phyloP scores from a whole-genome alignment of 164 flowering plant species.

The Litsea cubeba region DNA sequence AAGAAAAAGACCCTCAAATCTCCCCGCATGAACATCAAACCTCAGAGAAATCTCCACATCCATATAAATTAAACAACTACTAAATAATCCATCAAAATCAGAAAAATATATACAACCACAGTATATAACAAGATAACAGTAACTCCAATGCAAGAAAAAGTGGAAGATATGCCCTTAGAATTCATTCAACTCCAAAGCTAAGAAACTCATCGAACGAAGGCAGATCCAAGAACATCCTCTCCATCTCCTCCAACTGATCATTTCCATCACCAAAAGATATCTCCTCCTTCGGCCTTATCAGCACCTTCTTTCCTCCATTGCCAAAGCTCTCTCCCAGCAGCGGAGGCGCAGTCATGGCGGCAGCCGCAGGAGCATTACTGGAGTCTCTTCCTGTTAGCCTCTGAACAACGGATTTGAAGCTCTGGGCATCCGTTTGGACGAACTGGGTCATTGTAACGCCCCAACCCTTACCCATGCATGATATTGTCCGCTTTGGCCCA shows the following conservation, averaged over 20 bases:
- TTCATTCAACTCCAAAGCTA: not conserved
- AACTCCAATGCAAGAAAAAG: too few relatives aligned
- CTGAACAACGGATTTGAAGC: constrained; percentile 29
- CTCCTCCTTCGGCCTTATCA: not conserved
- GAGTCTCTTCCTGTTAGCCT: constrained; percentile 62
- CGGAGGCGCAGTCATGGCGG: not conserved
- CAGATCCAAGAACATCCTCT: not conserved
- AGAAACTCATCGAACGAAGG: not conserved
- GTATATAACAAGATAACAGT: too few relatives aligned
- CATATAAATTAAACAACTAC: too few relatives aligned
- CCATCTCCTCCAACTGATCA: not conserved
- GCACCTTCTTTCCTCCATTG: not conserved
- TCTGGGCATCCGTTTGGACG: constrained; percentile 42
- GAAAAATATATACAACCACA: too few relatives aligned
- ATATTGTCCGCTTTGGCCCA: too few relatives aligned
- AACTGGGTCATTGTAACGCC: too few relatives aligned
- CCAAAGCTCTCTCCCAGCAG: too few relatives aligned
- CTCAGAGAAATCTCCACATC: too few relatives aligned
- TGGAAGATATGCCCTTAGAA: not conserved
- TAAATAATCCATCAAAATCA: too few relatives aligned
- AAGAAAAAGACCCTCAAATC: too few relatives aligned
- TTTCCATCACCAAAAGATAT: not conserved
- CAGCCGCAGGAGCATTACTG: not conserved
- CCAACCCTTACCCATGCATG: too few relatives aligned
- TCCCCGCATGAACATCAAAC: too few relatives aligned